Evolutionary conservation across 192 early-diverging fungal species (phyloP).

Genomic region (Chytriomyces sp.): DNA sequence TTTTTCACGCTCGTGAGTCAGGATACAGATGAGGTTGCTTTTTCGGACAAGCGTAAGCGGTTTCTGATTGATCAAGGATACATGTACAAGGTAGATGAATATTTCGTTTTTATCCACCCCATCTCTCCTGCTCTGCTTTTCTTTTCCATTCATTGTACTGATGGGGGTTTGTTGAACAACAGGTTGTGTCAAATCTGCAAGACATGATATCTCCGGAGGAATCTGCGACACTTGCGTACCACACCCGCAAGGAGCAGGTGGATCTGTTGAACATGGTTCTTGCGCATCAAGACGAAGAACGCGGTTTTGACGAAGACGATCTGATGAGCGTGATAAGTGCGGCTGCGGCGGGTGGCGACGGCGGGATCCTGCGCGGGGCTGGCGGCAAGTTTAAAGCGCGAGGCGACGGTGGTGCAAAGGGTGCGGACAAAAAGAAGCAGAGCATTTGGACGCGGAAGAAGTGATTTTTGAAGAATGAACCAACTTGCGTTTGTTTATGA

Average conservation of each 20-base stretch:
- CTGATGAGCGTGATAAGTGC: constrained; percentile 24
- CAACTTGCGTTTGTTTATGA: too few relatives aligned
- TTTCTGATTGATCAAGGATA: constrained; percentile 99
- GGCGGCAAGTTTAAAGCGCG: constrained; percentile 26
- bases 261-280: constrained; percentile 18
- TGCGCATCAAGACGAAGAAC: constrained; percentile 30
- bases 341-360: background rate
- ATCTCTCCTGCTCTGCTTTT: background rate
- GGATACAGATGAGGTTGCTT: constrained; percentile 98
- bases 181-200: constrained; percentile 25
- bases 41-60: constrained; percentile 93
- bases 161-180: background rate
- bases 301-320: constrained; percentile 26
- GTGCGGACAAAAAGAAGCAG: constrained; percentile 15
- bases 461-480: background rate
- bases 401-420: background rate
- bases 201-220: constrained; percentile 26
- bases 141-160: background rate
- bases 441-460: constrained; percentile 3
- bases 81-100: constrained; percentile 59
- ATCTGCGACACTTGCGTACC: constrained; percentile 20
- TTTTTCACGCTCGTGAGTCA: constrained; percentile 97
- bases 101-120: background rate
- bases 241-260: constrained; percentile 28
- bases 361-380: constrained; percentile 24